These are phyloP conservation scores for Quercus phellos DNA, from an alignment of 331 rosid species.

Conservation along the genomic window DNA sequence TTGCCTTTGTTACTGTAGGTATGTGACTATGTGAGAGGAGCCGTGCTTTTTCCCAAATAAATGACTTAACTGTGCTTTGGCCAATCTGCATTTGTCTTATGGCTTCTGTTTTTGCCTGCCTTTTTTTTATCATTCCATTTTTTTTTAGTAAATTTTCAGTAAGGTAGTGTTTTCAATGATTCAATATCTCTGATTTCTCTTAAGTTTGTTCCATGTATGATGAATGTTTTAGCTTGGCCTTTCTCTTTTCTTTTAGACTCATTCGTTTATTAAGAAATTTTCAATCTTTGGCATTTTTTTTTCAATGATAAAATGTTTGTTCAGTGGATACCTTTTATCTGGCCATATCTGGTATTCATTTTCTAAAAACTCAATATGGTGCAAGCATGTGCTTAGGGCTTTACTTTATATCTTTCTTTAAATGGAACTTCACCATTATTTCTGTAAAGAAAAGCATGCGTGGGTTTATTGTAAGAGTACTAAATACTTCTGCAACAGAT, in stretches of 20 bases:
- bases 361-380: neutral
- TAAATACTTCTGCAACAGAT: slow-evolving; percentile 23
- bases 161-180: neutral
- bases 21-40: neutral
- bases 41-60: neutral
- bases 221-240: neutral
- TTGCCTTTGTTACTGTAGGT: neutral
- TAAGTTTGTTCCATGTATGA: too few species aligned
- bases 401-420: neutral
- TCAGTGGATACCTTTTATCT: neutral
- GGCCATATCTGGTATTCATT: neutral
- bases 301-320: neutral
- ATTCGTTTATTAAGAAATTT: neutral
- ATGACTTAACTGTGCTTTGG: neutral
- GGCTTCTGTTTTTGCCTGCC: neutral
- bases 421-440: neutral
- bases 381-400: neutral
- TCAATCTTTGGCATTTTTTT: neutral
- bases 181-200: too few species aligned
- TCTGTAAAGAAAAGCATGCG: neutral
- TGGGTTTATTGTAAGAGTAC: neutral
- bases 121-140: neutral
- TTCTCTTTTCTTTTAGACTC: neutral
- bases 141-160: neutral
- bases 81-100: neutral